Percentiles rank a stretch among this genome's conserved stretches.
phyloP scores from a whole-genome alignment of 345 rosid species.

The Melaleuca quinquenervia region DNA sequence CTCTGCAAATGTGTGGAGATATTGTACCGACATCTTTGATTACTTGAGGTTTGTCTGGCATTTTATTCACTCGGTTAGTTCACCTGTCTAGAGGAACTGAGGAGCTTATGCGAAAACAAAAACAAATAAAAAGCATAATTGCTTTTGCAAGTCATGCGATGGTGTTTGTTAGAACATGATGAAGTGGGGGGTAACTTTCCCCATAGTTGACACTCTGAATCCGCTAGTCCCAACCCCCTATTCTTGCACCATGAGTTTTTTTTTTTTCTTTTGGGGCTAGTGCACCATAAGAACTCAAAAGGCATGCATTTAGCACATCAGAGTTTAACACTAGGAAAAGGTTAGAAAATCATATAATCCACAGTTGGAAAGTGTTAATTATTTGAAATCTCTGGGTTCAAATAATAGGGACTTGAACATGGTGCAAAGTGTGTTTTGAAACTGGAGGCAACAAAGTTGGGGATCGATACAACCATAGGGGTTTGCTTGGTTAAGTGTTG shows the following conservation, averaged over 20 bases:
- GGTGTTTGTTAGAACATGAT: not conserved
- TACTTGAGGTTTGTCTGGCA: constrained; percentile 60
- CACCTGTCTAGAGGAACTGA: not conserved
- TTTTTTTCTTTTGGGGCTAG: too few species aligned
- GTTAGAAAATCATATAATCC: not conserved
- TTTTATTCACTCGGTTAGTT: not conserved
- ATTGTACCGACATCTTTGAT: constrained; percentile 95
- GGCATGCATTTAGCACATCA: not conserved
- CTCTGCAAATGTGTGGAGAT: constrained; percentile 96
- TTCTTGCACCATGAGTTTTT: too few species aligned
- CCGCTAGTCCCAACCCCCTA: not conserved
- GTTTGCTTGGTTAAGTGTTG: not conserved
- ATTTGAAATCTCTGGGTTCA: not conserved
- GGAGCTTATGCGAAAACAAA: not conserved
- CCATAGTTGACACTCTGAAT: not conserved
- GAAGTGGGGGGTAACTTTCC: too few species aligned
- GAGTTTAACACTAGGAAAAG: not conserved
- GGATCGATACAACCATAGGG: not conserved
- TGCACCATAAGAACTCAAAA: too few species aligned
- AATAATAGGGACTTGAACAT: not conserved
- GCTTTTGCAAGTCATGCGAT: not conserved
- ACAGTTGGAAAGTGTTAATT: not conserved
- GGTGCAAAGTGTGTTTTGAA: not conserved
- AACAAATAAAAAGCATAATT: not conserved
- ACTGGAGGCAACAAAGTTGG: not conserved